Evolutionary conservation across 2,329 filamentous ascomycete genomes (phyloP), one percentile per base, ranked within the genome.

Genomic region (Ceratocystis colombiana): DNA sequence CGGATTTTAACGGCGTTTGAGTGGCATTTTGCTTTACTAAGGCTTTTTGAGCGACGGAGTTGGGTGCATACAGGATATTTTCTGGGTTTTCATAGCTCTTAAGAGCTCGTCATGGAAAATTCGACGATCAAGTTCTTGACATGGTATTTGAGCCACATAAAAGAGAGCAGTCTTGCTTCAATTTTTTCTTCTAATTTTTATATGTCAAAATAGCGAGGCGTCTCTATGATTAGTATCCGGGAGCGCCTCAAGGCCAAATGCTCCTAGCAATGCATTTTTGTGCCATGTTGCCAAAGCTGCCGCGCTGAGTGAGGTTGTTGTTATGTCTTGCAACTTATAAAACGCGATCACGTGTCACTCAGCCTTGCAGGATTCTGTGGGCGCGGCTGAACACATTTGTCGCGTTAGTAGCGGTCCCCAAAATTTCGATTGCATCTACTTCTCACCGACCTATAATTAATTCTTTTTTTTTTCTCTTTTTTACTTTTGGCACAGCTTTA

Each of bases 301-400:
- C 17, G 45, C 17, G 1, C 25, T 53, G 48, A 10, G 8, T 28
- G 48, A 25, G 20, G 20, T 50, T 50, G 17, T 10, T 53, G n/a
- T n/a, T 41, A 7, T 12, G 15, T 41, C 12, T 41, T 41, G 37
- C 12, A 41, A 41, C 37, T 41, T 41, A 20, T 2, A 44, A 37
- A 8, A 12, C n/a, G 48, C 44, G 65, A 66, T 68, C 64, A 68
- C 64, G 64, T 68, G 64, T 41, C 4, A 41, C 64, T 46, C 61
- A 68, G 66, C 66, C 66, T 68, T 65, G 66, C 22, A 68, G 63
- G 66, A 68, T 68, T 67, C 20, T 48, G n/a, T 10, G 28, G 53
- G 50, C 66, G 66, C 63, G 66, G 66, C 66, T 68, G 66, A 65
- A 65, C 63, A 65, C 66, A 62, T 20, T 61, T 48, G 25, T 28